A percentile compares a stretch with the other conserved stretches of the same genome.
phyloP scores from a whole-genome alignment of 495 filamentous ascomycete species.

The Rostrohypoxylon terebratum region DNA sequence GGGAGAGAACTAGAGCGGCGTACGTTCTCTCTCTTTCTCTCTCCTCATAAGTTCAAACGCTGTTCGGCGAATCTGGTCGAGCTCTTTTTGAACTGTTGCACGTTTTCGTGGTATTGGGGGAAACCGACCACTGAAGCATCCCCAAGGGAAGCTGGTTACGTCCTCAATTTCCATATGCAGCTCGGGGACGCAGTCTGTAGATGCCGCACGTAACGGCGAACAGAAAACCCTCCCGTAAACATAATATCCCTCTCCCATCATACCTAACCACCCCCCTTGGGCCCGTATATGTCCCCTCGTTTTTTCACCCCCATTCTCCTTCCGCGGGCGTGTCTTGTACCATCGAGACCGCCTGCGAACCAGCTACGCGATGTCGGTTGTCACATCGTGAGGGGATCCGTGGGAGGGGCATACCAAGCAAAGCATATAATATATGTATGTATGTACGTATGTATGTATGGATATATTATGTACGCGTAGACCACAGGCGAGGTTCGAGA shows the following conservation, averaged over 20 bases:
- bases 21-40: conserved; percentile 16
- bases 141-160: conserved; percentile 43
- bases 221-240: conserved; percentile 16
- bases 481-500: conserved; percentile 6
- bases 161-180: conserved; percentile 45
- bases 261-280: not conserved
- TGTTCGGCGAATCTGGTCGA: conserved; percentile 28
- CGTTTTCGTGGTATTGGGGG: conserved; percentile 45
- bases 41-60: conserved; percentile 15
- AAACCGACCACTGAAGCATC: conserved; percentile 34
- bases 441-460: not conserved
- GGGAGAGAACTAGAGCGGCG: conserved; percentile 36
- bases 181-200: conserved; percentile 43
- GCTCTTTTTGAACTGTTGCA: conserved; percentile 26
- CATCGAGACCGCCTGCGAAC: conserved; percentile 28
- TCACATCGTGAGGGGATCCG: conserved; percentile 33
- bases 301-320: not conserved
- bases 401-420: conserved; percentile 24
- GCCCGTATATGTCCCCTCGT: not conserved
- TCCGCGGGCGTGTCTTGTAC: conserved; percentile 15
- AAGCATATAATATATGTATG: not conserved
- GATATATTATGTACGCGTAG: conserved; percentile 16
- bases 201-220: conserved; percentile 47
- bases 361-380: conserved; percentile 29
- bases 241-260: conserved; percentile 17